Evolutionary conservation across 495 filamentous ascomycete species (phyloP), one percentile per base, ranked within the genome.

Genomic region (Melanomma pulvis-pyrius): DNA sequence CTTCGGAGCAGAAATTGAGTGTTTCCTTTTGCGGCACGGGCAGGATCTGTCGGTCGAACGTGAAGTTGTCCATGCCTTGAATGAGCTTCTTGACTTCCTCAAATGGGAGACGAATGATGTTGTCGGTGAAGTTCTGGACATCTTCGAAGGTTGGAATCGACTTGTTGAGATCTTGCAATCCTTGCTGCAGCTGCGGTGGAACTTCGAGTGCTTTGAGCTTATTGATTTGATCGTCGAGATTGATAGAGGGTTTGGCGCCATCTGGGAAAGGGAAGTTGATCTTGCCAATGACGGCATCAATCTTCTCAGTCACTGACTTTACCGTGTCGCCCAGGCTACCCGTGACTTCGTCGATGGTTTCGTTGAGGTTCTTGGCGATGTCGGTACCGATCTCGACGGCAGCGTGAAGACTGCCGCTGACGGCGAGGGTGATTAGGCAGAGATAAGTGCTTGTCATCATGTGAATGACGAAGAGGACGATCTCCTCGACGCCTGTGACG

Each of bases 391-490:
- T 79, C 36, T 82, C 78, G 47, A 90, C 78, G 0, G 89, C 88
- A 32, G 85, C 87, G 29, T 89, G 84, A 47, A 96, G 79, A 68
- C 85, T 89, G 51, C 92, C 91, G 57, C 87, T 81, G 46, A 97
- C 84, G 13, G 89, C 89, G 67, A 96, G 81, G 12, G 88, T 88
- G 71, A 92, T 89, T 25, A 98, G 80, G 72, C 94, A 98, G 61
- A 91, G 81, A 72, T 96, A 97, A 5, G 91, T 96, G 51, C 86
- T 87, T 32, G 90, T 92, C 78, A 96, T 83, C 79, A 96, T 85
- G 75, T 94, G 90, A 77, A 98, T 87, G 71, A 91, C 80, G 78
- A 98, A 98, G 58, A 97, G 79, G 51, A 98, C 84, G 21, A 98
- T 85, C 73, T 90, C 87, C 78, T 96, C 90, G 17, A 97, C 85